Evolutionary conservation across 768 basidiomycete species (phyloP).

Genomic region (Leccinum broughii): DNA sequence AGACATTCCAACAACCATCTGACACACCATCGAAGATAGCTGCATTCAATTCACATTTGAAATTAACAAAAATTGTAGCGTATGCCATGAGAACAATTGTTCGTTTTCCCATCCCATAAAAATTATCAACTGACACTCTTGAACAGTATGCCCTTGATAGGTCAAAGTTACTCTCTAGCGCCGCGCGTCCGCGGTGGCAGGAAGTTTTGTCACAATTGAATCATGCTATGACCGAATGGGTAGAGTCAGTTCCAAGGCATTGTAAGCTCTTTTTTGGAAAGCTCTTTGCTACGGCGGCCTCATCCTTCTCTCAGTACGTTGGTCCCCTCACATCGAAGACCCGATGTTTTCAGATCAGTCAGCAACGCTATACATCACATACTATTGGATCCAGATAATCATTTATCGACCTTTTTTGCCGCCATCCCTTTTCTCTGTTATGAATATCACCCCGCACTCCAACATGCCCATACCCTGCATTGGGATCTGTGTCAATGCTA

Average conservation of each 20-base stretch:
- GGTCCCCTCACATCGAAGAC: constrained; percentile 56
- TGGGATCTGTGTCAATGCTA: constrained; percentile 59
- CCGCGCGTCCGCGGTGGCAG: constrained; percentile 53
- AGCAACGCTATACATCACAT: constrained; percentile 55
- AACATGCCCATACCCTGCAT: constrained; percentile 50
- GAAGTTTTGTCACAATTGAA: constrained; percentile 68
- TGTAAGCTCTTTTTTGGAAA: constrained; percentile 41
- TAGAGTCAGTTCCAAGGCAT: constrained; percentile 65
- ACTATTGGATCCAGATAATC: constrained; percentile 63
- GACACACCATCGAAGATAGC: constrained; percentile 57
- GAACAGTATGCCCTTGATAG: constrained; percentile 69
- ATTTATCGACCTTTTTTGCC: constrained; percentile 72
- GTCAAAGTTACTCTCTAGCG: constrained; percentile 53
- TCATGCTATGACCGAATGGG: constrained; percentile 70
- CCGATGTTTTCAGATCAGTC: constrained; percentile 54
- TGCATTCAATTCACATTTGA: constrained; percentile 64
- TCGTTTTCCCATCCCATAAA: constrained; percentile 24
- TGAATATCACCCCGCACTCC: constrained; percentile 25
- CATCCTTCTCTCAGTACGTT: constrained; percentile 43
- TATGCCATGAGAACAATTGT: constrained; percentile 72
- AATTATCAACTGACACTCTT: constrained; percentile 5
- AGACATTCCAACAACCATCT: constrained; percentile 70
- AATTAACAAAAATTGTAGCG: constrained; percentile 67
- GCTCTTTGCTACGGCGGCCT: background rate
- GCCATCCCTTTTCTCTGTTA: constrained; percentile 32